Base-by-base conservation (phyloP, 495 filamentous ascomycete genomes). In the Platismatia glauca region DNA sequence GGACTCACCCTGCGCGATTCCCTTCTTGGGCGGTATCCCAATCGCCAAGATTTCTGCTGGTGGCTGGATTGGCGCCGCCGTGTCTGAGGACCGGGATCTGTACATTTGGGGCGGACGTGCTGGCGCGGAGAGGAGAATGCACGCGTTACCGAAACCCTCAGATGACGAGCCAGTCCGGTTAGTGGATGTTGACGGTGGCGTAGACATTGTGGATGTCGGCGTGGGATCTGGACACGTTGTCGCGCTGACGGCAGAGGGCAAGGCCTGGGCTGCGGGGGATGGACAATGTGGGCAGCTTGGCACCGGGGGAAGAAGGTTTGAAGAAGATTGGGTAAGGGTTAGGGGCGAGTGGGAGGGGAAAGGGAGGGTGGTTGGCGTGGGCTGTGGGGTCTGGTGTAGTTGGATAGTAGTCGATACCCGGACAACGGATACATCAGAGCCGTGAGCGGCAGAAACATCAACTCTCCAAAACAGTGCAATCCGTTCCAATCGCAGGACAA, bases 281-380 rank as follows among this genome's bases (percentile, higher is more conserved):
- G 81, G 80, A 41, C 59, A 68, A 18, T 82, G 79, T 67, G 85
- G 87, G 1, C 86, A 89, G 70, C 72, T 85, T 15, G 85, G 85
- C 4, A 61, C 82, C 16, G 39, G 62, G 18, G 11, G 18, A 24
- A 50, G 22, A 22, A 29, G 29, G 7, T 66, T 64, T 39, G 58
- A 55, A 29, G 62, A 59, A 29, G 48, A 65, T 18, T 69, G 67
- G 67, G 62, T 65, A 9, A 58, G 41, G 29, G 34, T 58, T 16
- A 55, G 52, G 38, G 58, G 46, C 8, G 37, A 48, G 7, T 63
- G 61, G 61, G 57, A 58, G 27, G 61, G 27, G 31, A 59, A 35
- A 38, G 61, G 58, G 15, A 61, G 55, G 35, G 61, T 67, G 16
- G 20, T 57, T 24, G 58, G 52, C 5, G 7, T 67, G 39, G 57